A percentile compares a stretch with the other conserved stretches of the same genome.
Conservation (phyloP, 2,329 filamentous ascomycete genomes). For the Sclerotinia nivalis region DNA sequence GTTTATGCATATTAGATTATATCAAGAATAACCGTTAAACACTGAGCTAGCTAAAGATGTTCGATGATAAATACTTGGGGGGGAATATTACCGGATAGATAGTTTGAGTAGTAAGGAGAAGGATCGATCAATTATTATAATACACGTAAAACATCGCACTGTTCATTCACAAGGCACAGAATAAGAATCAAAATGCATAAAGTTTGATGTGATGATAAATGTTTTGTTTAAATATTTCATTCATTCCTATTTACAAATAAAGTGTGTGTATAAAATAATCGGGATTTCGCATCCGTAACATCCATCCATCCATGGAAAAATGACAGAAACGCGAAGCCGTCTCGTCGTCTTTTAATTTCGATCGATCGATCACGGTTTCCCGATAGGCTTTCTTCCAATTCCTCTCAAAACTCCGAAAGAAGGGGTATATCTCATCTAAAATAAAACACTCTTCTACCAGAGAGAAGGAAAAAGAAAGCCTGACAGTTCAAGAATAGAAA, state of each 20-base stretch:
- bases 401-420: conserved; percentile 8
- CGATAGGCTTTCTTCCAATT: conserved; percentile 20
- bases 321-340: not conserved
- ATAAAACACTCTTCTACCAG: conserved; percentile 20
- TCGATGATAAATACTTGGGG: too few species aligned
- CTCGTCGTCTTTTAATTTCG: conserved; percentile 4
- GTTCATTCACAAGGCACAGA: too few species aligned
- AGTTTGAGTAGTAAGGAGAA: too few species aligned
- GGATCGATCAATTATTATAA: too few species aligned
- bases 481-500: conserved; percentile 20
- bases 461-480: conserved; percentile 20
- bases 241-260: conserved; percentile 17
- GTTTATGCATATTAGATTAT: too few species aligned
- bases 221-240: conserved; percentile 2
- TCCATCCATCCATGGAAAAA: not conserved
- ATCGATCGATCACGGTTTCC: conserved; percentile 15
- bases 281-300: conserved; percentile 7
- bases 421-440: conserved; percentile 11
- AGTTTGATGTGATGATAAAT: not conserved
- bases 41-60: too few species aligned
- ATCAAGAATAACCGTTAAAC: too few species aligned
- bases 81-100: too few species aligned
- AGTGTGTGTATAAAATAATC: conserved; percentile 18
- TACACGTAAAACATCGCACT: too few species aligned
- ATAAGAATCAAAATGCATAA: too few species aligned